Evolutionary conservation across 2,329 filamentous ascomycete genomes (phyloP).

Genomic region (Macrophomina tecta): DNA sequence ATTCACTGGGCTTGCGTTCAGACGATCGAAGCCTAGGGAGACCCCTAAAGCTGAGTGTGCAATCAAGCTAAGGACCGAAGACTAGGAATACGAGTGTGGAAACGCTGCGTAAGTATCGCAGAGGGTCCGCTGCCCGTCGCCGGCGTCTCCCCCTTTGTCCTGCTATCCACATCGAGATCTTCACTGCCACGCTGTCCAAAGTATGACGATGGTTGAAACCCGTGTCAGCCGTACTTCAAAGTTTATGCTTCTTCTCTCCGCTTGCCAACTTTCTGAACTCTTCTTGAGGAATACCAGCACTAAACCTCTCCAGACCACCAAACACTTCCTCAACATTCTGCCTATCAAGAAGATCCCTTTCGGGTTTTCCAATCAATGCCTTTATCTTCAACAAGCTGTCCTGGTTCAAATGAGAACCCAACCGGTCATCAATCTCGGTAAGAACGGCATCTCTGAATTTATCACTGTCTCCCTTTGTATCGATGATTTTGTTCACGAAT

Average conservation of each 20-base stretch:
- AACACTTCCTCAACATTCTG: conserved; percentile 87
- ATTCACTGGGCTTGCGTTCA: too few relatives aligned
- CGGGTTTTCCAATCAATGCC: conserved; percentile 76
- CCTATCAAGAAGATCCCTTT: conserved; percentile 72
- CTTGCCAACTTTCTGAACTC: conserved; percentile 86
- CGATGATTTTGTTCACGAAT: conserved; percentile 85
- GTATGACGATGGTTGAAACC: too few relatives aligned
- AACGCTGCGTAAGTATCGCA: too few relatives aligned
- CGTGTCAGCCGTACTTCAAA: conserved; percentile 54
- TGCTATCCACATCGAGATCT: too few relatives aligned
- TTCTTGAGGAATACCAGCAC: conserved; percentile 80
- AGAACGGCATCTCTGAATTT: conserved; percentile 76
- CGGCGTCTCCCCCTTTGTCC: too few relatives aligned
- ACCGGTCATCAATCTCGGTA: conserved; percentile 77
- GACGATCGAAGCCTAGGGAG: too few relatives aligned
- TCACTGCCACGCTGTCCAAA: too few relatives aligned
- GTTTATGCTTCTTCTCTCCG: conserved; percentile 93
- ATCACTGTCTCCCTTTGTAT: conserved; percentile 65
- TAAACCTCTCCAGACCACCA: conserved; percentile 80
- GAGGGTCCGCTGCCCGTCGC: too few relatives aligned
- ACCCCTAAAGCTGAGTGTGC: too few relatives aligned
- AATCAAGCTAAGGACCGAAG: too few relatives aligned
- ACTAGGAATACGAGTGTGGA: too few relatives aligned
- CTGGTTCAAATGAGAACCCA: conserved; percentile 80
- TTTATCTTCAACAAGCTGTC: conserved; percentile 86